Conservation (phyloP, 208 protist species). For the Naegleria fowleri region DNA sequence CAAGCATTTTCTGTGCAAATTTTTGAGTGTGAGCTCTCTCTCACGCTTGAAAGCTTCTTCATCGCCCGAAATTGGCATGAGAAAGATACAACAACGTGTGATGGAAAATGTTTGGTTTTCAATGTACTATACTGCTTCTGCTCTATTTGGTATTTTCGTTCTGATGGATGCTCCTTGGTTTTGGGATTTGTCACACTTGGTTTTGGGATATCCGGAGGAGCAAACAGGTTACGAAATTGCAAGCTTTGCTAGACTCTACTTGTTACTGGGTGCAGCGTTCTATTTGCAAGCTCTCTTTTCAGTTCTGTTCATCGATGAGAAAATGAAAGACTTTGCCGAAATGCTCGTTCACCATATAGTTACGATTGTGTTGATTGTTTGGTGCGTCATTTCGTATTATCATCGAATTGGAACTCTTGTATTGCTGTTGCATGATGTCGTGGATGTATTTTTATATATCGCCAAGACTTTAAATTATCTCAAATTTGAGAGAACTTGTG, state of each 20-base stretch:
- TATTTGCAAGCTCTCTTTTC: not conserved
- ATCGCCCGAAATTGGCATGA: no score
- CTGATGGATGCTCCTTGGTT: not conserved
- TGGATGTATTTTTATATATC: not conserved
- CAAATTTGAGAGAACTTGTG: not conserved
- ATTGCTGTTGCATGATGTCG: not conserved
- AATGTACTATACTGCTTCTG: not conserved
- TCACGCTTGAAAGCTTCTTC: not conserved
- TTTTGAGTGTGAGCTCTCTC: not conserved
- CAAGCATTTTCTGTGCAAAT: not conserved
- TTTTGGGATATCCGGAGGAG: not conserved
- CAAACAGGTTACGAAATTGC: not conserved
- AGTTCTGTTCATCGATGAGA: not conserved
- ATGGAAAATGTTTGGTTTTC: conserved; percentile 14
- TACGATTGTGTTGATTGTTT: not conserved
- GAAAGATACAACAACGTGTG: not conserved
- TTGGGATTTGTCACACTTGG: not conserved
- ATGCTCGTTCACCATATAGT: not conserved
- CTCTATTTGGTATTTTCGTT: not conserved
- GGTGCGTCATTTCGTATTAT: not conserved
- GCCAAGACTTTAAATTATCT: not conserved
- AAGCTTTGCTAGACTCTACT: not conserved
- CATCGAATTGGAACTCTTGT: not conserved
- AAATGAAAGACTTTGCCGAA: not conserved
- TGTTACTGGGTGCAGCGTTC: not conserved